phyloP scores from a whole-genome alignment of 2,329 filamentous ascomycete species.

The Nigrograna mackinnonii region DNA sequence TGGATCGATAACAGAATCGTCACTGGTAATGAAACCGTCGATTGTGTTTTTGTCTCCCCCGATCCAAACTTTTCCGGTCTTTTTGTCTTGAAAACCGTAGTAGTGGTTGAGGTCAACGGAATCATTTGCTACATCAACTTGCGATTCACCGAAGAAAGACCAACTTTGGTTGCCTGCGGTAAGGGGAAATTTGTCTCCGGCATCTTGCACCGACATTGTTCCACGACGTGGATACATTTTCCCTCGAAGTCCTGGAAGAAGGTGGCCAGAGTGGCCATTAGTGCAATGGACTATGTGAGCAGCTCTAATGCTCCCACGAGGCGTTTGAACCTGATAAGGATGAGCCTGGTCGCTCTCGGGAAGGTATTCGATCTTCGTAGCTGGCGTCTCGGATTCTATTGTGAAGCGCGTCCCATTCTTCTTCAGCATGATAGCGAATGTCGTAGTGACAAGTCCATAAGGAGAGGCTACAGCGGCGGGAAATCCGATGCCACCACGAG shows the following conservation, averaged over 20 bases:
- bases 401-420: neutral
- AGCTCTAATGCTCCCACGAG: neutral
- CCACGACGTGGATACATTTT: neutral
- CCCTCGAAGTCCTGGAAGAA: neutral
- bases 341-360: neutral
- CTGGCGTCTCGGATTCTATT: neutral
- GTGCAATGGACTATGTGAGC: neutral
- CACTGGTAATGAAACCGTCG: neutral
- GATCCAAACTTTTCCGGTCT: neutral
- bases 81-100: neutral
- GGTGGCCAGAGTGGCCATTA: neutral
- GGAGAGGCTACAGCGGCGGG: neutral
- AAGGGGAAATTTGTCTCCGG: neutral
- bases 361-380: neutral
- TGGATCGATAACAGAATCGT: neutral
- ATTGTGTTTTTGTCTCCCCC: neutral
- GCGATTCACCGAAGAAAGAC: neutral
- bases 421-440: neutral
- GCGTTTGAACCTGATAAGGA: neutral
- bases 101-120: neutral
- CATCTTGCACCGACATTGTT: neutral
- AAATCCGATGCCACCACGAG: neutral
- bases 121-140: neutral
- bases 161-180: neutral
- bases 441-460: neutral